Base-by-base conservation (phyloP, 768 basidiomycete genomes). In the Albatrellus ellisii region DNA sequence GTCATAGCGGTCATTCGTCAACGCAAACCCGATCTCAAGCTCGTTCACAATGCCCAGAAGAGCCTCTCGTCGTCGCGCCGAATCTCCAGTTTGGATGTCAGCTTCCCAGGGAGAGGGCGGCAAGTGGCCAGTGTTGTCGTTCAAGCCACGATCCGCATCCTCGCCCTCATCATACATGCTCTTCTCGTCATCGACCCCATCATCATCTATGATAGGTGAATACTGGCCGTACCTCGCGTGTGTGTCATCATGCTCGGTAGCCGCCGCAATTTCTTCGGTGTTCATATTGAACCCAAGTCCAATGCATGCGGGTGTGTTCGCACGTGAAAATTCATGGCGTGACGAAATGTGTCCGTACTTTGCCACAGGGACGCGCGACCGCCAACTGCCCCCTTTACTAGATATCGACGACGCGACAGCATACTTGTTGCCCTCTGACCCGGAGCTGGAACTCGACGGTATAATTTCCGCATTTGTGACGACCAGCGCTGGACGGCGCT, bases 21-120 rank as follows among this genome's bases (percentile, higher is more conserved):
- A 18, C 1, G 14, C 10, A 10, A 37, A 21, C 8, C 46, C 45
- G 32, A 47, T 54, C 25, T 55, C 53, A 21, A 61, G 50, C n/a
- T 56, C 59, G 32, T 59, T 53, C 2, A 69, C 61, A 2, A 67
- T 56, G 0, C 61, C 60, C 12, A 63, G 41, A 6, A 69, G 54
- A 4, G 62, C 64, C 35, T 56, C 59, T 21, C 56, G 59, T n/a
- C 62, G 60, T 32, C 55, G 49, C 12, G 48, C 45, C 26, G 57
- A 45, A n/a, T 17, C 28, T 32, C 2, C n/a, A 12, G 8, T 41
- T 15, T 25, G 7, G 20, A 12, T 32, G 8, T 11, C 14, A 25
- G 25, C 14, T 15, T 27, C 38, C 22, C 26, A 25, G 10, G 38
- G 38, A n/a, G 26, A 27, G 4, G 38, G 26, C 14, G 22, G 38